Evolutionary conservation across 495 filamentous ascomycete species (phyloP), one percentile per base, ranked within the genome.

Genomic region (Tuber melanosporum): DNA sequence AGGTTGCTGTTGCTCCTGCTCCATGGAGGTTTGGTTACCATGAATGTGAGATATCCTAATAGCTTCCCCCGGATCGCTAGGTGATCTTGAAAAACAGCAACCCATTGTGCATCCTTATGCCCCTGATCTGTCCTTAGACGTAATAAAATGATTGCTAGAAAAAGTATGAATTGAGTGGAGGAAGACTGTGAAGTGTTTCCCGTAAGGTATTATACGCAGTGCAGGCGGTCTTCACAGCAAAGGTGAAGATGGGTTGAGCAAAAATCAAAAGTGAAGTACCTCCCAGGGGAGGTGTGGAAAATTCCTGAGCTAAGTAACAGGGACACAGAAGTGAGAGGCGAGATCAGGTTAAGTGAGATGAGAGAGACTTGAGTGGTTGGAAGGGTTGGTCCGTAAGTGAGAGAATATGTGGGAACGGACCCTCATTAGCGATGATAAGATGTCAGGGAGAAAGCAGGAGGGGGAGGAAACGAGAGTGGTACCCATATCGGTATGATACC

Each of bases 21-120:
- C 45, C 72, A 47, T 3, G 46, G 42, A 71, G 26, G 76, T 32
- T n/a, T 26, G 72, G 46, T 71, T 39, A 12, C 20, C 39, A 41
- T 75, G 71, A 47, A 72, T 41, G 74, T 22, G 22, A 71, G 74
- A 52, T 42, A 74, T 44, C 46, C 39, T 62, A 39, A 78, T 49
- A 72, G 70, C 52, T 72, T 43, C 62, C 22, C 15, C 70, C 8
- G 45, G 20, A 22, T 46, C 74, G 74, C 39, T 72, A 41, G 32
- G 42, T 42, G 41, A 44, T n/a, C 44, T 75, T 43, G 74, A 75
- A 15, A 75, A 43, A 47, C 74, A 75, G 74, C 74, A 75, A 43
- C 74, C 74, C 74, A 75, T 75, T 15, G 45, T 36, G 74, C 74
- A 75, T 75, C n/a, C 32, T 75, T 72, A 73, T 44, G 36, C 41